These are phyloP conservation scores for Pilobolus umbonatus DNA, from an alignment of 192 early-diverging fungal species.

Conservation along the genomic window DNA sequence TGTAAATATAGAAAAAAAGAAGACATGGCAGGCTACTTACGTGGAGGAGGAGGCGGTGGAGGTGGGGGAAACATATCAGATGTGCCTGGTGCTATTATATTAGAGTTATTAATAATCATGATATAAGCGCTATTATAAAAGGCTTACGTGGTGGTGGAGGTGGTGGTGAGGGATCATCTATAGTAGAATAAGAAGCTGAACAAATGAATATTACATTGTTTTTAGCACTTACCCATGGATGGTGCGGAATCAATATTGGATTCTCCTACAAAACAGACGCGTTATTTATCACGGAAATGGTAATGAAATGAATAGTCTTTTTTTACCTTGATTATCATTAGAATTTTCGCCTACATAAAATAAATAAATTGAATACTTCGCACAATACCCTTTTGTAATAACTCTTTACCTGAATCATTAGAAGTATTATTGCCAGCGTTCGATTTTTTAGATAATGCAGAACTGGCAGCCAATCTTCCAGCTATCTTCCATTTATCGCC, in stretches of 20 bases:
- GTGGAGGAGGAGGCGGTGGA: slow-evolving; percentile 40
- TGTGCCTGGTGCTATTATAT: slow-evolving; percentile 3
- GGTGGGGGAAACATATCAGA: slow-evolving; percentile 6
- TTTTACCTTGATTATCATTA: too few relatives aligned
- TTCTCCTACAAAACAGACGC: too few relatives aligned
- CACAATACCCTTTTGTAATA: too few relatives aligned
- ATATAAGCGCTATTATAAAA: not conserved
- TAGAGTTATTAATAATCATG: not conserved
- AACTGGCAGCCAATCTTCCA: not conserved
- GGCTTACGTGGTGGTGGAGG: slow-evolving; percentile 16
- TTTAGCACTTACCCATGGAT: too few relatives aligned
- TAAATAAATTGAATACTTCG: too few relatives aligned
- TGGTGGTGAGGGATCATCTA: slow-evolving; percentile 5
- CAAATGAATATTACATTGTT: too few relatives aligned
- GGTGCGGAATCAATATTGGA: too few relatives aligned
- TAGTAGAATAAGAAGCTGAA: too few relatives aligned
- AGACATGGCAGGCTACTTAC: not conserved
- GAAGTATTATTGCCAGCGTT: not conserved
- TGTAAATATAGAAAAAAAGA: not conserved
- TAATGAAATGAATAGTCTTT: not conserved
- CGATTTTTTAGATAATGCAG: not conserved
- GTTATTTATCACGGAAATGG: not conserved
- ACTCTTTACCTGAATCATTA: too few relatives aligned
- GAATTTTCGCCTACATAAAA: too few relatives aligned
- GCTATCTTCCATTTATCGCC: slow-evolving; percentile 24